Conservation (phyloP, 805 yeast species). For the Maudiozyma serrabonitensis region DNA sequence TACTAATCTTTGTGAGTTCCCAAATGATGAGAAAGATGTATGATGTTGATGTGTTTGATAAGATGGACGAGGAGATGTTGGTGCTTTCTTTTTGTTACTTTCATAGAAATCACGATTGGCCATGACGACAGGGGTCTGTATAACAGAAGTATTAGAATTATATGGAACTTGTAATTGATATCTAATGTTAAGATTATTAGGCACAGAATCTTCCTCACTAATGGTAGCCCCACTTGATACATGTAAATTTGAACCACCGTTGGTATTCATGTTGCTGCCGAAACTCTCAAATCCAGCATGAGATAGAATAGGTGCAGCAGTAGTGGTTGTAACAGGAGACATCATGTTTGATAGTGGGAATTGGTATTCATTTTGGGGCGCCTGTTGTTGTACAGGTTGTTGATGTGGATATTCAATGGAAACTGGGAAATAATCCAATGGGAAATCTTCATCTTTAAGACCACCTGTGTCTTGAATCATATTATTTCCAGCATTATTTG, state of each 20-base stretch:
- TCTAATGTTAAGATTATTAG: not conserved
- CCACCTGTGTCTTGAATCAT: not conserved
- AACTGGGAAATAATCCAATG: conserved; percentile 54
- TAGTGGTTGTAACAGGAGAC: not conserved
- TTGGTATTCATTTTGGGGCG: not conserved
- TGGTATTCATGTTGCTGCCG: not conserved
- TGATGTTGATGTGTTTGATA: not conserved
- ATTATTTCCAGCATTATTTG: not conserved
- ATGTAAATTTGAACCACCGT: not conserved
- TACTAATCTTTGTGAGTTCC: not conserved
- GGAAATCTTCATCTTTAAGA: conserved; percentile 50
- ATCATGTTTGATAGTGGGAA: not conserved
- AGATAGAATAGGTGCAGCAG: not conserved
- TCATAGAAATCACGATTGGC: conserved; percentile 16
- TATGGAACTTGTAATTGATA: not conserved
- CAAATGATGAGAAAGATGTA: not conserved
- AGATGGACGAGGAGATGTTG: not conserved
- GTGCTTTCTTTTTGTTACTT: conserved; percentile 2
- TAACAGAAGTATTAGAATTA: not conserved
- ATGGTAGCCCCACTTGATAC: not conserved
- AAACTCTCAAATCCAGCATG: not conserved
- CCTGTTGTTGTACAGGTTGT: not conserved
- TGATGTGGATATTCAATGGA: conserved; percentile 29
- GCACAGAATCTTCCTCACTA: not conserved
- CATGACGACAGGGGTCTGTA: not conserved